Evolutionary conservation across 352 stramenopile species (phyloP).

Genomic region (Globisporangium nodosum): DNA sequence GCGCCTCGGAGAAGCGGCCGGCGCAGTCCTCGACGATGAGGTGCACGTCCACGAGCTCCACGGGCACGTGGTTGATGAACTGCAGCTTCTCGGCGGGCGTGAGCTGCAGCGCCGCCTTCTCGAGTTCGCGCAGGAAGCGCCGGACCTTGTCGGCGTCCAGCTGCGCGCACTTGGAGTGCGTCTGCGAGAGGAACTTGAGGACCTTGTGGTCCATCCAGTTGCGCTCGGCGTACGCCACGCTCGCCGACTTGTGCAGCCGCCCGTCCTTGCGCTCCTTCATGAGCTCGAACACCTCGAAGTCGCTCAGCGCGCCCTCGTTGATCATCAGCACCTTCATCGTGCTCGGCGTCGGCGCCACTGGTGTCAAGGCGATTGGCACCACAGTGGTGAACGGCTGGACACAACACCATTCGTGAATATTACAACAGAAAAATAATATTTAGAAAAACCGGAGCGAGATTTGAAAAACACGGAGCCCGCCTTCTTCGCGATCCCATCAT

Average conservation of each 20-base stretch:
- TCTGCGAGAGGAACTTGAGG: conserved; percentile 81
- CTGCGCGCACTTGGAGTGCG: conserved; percentile 48
- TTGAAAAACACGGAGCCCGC: conserved; percentile 7
- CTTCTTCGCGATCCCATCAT: neutral
- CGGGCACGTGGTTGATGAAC: conserved; percentile 82
- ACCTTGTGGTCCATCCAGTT: conserved; percentile 90
- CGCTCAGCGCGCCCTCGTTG: conserved; percentile 73
- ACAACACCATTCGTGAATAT: neutral
- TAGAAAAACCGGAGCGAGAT: conserved; percentile 5
- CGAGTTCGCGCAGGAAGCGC: conserved; percentile 51
- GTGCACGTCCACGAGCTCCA: conserved; percentile 80
- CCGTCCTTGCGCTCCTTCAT: conserved; percentile 79
- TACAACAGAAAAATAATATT: conserved; percentile 9
- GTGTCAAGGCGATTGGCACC: neutral
- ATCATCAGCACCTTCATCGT: conserved; percentile 83
- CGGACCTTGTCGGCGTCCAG: conserved; percentile 48
- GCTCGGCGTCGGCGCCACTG: too few species aligned
- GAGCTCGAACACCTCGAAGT: conserved; percentile 76
- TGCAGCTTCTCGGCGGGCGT: conserved; percentile 74
- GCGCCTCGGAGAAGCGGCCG: conserved; percentile 62
- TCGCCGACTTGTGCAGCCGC: conserved; percentile 71
- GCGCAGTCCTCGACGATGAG: conserved; percentile 83
- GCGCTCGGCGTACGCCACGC: conserved; percentile 73
- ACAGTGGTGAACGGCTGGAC: neutral
- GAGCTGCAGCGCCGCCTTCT: conserved; percentile 40